Evolutionary conservation across 2,329 filamentous ascomycete species (phyloP), one percentile per base, ranked within the genome.

Genomic region (Parastagonospora nodorum): DNA sequence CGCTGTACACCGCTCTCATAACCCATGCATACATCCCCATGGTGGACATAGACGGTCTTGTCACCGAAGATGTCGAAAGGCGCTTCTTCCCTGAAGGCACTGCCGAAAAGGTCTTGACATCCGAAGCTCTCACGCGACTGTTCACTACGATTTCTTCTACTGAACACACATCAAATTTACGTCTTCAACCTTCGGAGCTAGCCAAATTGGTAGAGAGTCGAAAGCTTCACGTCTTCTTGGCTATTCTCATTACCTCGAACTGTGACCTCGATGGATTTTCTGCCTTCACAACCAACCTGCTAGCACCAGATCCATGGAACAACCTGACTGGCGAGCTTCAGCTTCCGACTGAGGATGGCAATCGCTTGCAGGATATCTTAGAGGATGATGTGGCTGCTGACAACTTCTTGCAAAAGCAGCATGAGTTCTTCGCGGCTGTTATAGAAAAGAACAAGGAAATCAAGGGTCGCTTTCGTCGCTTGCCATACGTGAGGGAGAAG

Each of bases 401-500:
- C 33, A 57, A 63, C 14, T 75, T 75, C 39, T 64, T 65, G 42
- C 48, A 56, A n/a, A 58, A 54, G 5, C 60, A 51, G 15, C 32
- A 39, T 11, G 27, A 47, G 4, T 51, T 51, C 28, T 51, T 40
- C 16, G 31, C 72, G 0, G 62, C 74, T 14, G 60, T 66, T 0
- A 50, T 75, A 16, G 50, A 52, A 8, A 58, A 66, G 27, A 55
- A 66, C 27, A 60, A 67, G 29, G 64, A 73, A 42, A 58, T 72
- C 32, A 46, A 14, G 45, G 53, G 16, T 56, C 66, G 11, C 32
- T 62, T 65, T 6, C 59, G 71, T n/a, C 44, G 44, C 14, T 11
- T 46, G 11, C 72, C 74, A 2, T 77, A 76, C 48, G 42, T 73
- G 27, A 60, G 67, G 19, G 63, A 75, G 38, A 49, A 63, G n/a